Conservation (phyloP, 331 rosid species). For the Malus hybrid region DNA sequence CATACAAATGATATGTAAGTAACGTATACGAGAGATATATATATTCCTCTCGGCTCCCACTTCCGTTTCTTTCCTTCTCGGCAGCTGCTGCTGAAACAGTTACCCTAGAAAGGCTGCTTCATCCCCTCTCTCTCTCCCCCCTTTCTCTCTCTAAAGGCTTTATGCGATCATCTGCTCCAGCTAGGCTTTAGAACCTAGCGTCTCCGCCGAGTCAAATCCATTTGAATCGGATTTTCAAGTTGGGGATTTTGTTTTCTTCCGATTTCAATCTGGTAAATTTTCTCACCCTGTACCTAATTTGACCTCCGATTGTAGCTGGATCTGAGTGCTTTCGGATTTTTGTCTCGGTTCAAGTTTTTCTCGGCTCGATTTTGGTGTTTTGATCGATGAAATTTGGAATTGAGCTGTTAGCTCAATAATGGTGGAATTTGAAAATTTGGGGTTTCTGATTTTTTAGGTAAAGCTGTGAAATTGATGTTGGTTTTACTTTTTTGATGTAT, state of each 20-base stretch:
- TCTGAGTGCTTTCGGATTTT: constrained; percentile 16
- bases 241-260: neutral
- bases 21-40: neutral
- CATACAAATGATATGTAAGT: neutral
- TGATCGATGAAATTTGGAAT: neutral
- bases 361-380: neutral
- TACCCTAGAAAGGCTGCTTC: constrained; percentile 17
- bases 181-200: neutral
- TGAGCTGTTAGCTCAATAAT: neutral
- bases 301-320: constrained; percentile 9
- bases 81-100: neutral
- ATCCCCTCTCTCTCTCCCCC: neutral
- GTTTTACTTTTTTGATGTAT: neutral
- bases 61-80: neutral
- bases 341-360: too few species aligned
- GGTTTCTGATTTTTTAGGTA: neutral
- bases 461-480: neutral
- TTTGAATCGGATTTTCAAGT: neutral
- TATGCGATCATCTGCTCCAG: neutral
- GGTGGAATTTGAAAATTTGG: neutral
- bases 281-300: constrained; percentile 8
- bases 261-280: constrained; percentile 16
- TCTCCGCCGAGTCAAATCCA: constrained; percentile 1
- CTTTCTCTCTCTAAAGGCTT: constrained; percentile 16
- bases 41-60: neutral